These are phyloP conservation scores for Coemansia sp. DNA, from an alignment of 192 early-diverging fungal species.

Conservation along the genomic window DNA sequence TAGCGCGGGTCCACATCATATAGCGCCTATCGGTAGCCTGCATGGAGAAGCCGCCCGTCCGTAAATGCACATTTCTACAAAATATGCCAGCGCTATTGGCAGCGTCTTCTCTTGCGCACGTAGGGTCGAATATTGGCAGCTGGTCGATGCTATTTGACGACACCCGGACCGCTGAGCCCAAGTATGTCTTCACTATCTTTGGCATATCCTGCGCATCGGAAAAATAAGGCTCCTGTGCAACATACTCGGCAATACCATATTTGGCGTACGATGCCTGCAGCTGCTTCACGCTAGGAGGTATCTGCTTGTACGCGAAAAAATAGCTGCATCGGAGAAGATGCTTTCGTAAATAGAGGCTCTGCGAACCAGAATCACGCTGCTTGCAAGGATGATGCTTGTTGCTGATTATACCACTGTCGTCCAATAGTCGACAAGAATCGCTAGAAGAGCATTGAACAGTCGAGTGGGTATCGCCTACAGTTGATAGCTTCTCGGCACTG, in stretches of 20 bases:
- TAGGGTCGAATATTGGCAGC: conserved; percentile 26
- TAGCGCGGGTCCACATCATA: conserved; percentile 24
- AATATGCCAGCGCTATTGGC: neutral
- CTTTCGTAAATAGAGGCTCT: neutral
- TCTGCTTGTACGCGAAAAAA: neutral
- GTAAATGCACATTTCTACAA: neutral
- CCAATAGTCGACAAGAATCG: neutral
- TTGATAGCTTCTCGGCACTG: too few species aligned
- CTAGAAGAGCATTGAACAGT: neutral
- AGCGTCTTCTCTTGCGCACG: conserved; percentile 2
- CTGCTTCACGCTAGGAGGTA: conserved; percentile 5
- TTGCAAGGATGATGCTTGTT: neutral
- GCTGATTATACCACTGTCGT: neutral
- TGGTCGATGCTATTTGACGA: neutral
- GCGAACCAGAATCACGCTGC: neutral
- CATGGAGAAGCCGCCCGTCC: neutral
- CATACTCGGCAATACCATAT: conserved; percentile 13
- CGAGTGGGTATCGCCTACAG: neutral
- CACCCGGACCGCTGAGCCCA: conserved; percentile 4
- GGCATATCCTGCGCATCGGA: conserved; percentile 19
- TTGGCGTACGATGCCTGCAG: conserved; percentile 4
- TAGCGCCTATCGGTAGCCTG: conserved; percentile 12
- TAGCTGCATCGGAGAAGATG: neutral
- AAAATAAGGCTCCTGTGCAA: conserved; percentile 21
- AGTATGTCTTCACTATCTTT: conserved; percentile 12